Evolutionary conservation across 306 rosid genomes (phyloP).

Genomic region (Oemleria cerasiformis): DNA sequence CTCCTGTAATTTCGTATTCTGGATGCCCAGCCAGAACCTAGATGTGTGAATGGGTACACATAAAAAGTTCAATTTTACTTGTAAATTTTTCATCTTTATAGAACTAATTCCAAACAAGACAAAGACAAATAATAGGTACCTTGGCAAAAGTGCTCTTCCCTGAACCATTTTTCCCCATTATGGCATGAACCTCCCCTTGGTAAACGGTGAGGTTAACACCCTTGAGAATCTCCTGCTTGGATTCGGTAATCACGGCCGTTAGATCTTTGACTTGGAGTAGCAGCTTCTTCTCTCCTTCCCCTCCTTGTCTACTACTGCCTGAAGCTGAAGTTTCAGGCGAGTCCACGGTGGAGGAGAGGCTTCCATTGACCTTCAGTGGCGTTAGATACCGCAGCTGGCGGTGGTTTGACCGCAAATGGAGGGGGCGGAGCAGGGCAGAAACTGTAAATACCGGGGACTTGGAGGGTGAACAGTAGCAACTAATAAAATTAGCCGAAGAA

Average conservation of each 20-base stretch:
- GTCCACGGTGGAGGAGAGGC: conserved; percentile 28
- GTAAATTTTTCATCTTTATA: background rate
- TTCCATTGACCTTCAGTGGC: conserved; percentile 22
- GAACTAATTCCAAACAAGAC: background rate
- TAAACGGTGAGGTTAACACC: conserved; percentile 74
- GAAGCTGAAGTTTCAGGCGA: background rate
- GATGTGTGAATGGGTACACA: background rate
- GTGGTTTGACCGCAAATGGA: conserved; percentile 20
- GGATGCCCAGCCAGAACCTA: conserved; percentile 94
- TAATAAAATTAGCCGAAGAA: background rate
- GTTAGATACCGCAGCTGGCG: conserved; percentile 8
- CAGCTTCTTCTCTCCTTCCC: conserved; percentile 36
- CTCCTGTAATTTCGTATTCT: conserved; percentile 86
- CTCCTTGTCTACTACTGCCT: background rate
- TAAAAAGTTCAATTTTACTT: too few species aligned
- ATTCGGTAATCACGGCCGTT: conserved; percentile 65
- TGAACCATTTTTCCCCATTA: conserved; percentile 96
- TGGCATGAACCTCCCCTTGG: conserved; percentile 90
- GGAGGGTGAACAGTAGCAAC: conserved; percentile 5
- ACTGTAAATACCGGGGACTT: conserved; percentile 12
- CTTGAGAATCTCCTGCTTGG: conserved; percentile 58
- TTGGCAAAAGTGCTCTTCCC: conserved; percentile 95
- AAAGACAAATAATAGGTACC: conserved; percentile 29
- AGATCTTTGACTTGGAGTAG: conserved; percentile 75
- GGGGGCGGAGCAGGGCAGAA: conserved; percentile 24